Evolutionary conservation across 140 eudicot species (phyloP), one percentile per base, ranked within the genome.

Genomic region (Stevia rebaudiana): DNA sequence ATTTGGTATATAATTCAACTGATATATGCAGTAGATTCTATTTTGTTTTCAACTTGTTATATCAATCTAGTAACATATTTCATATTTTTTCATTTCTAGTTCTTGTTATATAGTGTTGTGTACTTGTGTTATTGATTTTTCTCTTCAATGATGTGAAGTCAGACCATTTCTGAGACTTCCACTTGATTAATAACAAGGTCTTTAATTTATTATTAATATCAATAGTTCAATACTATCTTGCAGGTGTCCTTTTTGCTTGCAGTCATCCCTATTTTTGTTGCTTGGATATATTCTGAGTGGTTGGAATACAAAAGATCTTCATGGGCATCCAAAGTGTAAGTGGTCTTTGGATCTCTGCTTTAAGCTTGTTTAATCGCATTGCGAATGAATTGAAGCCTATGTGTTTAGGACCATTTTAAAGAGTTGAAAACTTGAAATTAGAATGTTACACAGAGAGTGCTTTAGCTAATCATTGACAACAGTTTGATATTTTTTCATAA

Each of bases 161-260:
- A 52, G 58, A 46, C 50, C 15, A 24, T 62, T 48, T 30, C 59
- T 18, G 33, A 47, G 22, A 65, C 59, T 65, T 65, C 19, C 70
- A 47, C 13, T 17, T 65, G 46, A 65, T 30, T 16, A 8, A 35
- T 42, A 44, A 28, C 19, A 18, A 57, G 28, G 58, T 22, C 47
- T 70, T n/a, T 60, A 28, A 22, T 70, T n/a, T 59, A 28, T 36
- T 23, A 48, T 40, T 48, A 69, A 25, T n/a, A 8, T 33, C 11
- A 21, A 33, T 9, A 57, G 17, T 15, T 33, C 15, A 21, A 33
- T 9, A 24, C 33, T 48, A 15, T 60, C 35, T 42, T 60, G 35
- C 95, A 91, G 96, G 95, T 83, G 67, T 84, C 96, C 44, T 87
- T 87, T 75, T 72, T 91, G 81, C 95, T 91, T 70, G 96, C 89